Conservation (phyloP, 2,329 filamentous ascomycete genomes). For the Fusarium graminum region DNA sequence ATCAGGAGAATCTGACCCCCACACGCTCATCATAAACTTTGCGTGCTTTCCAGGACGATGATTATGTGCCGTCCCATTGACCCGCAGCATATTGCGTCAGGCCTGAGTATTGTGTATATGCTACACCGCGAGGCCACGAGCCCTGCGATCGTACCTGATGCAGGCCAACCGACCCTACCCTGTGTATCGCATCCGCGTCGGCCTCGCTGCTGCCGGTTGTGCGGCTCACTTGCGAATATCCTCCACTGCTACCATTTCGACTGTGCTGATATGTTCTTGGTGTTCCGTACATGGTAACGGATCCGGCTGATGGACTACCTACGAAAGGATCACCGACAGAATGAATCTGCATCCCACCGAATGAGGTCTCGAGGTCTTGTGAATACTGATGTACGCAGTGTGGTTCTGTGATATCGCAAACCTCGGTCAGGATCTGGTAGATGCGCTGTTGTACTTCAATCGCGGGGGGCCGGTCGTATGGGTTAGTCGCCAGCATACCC, state of each 20-base stretch:
- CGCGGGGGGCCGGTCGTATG: constrained; percentile 66
- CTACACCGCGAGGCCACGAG: constrained; percentile 43
- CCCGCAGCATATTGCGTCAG: constrained; percentile 40
- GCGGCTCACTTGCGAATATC: constrained; percentile 54
- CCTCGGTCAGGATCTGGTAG: constrained; percentile 65
- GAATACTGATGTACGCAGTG: constrained; percentile 67
- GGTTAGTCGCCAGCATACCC: constrained; percentile 66
- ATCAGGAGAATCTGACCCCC: constrained; percentile 14
- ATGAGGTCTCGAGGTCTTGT: constrained; percentile 49
- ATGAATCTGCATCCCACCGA: constrained; percentile 44
- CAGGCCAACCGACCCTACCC: constrained; percentile 40
- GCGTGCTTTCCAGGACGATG: too few relatives aligned
- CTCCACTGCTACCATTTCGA: constrained; percentile 53
- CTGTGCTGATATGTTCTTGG: constrained; percentile 49
- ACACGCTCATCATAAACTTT: constrained; percentile 25
- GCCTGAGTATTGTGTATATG: constrained; percentile 35
- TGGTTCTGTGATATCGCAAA: constrained; percentile 62
- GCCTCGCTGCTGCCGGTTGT: constrained; percentile 52
- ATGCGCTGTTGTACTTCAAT: constrained; percentile 65
- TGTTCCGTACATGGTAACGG: constrained; percentile 52
- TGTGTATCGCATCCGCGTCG: constrained; percentile 43
- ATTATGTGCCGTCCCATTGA: constrained; percentile 36
- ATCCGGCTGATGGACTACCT: constrained; percentile 22
- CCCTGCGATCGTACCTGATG: constrained; percentile 40
- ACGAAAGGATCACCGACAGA: constrained; percentile 20